Percentiles rank a stretch among this genome's conserved stretches.
Conservation (phyloP, 139 green algal genomes). For the Zygnema cylindricum region DNA sequence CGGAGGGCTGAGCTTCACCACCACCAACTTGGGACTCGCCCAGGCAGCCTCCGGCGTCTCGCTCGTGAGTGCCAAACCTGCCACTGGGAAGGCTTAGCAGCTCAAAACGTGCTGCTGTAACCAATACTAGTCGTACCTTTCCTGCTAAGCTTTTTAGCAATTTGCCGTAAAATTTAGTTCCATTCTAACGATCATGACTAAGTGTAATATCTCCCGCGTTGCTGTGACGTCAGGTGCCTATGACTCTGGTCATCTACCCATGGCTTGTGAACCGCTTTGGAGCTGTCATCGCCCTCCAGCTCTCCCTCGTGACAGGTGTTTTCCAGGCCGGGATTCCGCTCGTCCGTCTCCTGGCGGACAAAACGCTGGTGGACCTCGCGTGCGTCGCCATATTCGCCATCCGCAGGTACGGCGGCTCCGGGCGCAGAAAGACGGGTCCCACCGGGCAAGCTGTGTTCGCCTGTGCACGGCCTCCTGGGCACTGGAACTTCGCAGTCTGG, state of each 20-base stretch:
- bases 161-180: neutral
- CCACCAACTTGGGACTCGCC: constrained; percentile 30
- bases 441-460: no score
- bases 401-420: neutral
- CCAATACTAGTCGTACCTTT: neutral
- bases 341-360: neutral
- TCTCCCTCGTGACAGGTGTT: neutral
- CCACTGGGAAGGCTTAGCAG: no score
- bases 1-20: constrained; percentile 27
- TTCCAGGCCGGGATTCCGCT: neutral
- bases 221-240: neutral
- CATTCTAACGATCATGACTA: neutral
- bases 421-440: no score
- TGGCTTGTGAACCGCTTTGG: constrained; percentile 7
- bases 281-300: neutral
- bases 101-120: no score
- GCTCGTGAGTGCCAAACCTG: constrained; percentile 6
- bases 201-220: neutral
- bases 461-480: no score
- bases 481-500: no score
- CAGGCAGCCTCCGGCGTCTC: constrained; percentile 24
- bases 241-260: constrained; percentile 7
- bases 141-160: neutral
- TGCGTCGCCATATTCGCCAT: neutral
- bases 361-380: neutral